Evolutionary conservation across 2,329 filamentous ascomycete species (phyloP).

Genomic region (Lachnellula suecica): DNA sequence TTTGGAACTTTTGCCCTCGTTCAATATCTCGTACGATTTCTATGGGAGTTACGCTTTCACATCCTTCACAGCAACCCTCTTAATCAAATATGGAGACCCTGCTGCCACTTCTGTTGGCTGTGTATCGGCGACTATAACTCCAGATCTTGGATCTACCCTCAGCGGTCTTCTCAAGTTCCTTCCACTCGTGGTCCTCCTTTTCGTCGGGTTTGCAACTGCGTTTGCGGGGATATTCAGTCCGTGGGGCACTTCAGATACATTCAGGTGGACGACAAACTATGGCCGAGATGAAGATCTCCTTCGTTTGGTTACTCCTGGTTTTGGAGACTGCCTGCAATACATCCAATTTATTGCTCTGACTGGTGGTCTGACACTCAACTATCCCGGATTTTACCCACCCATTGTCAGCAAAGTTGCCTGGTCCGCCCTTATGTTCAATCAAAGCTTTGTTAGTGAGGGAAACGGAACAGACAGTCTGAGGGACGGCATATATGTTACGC

Average conservation of each 20-base stretch:
- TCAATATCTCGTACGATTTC: constrained; percentile 74
- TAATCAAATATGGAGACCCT: constrained; percentile 72
- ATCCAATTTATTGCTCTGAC: constrained; percentile 90
- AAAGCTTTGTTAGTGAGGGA: constrained; percentile 76
- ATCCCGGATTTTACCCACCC: constrained; percentile 93
- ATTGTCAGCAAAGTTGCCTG: constrained; percentile 84
- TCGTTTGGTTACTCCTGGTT: constrained; percentile 89
- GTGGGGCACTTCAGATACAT: constrained; percentile 88
- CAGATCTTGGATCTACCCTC: constrained; percentile 70
- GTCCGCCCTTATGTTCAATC: constrained; percentile 90
- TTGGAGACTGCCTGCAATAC: constrained; percentile 95
- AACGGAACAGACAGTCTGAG: constrained; percentile 65
- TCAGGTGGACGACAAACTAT: constrained; percentile 97
- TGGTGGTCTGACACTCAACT: constrained; percentile 81
- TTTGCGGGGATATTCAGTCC: constrained; percentile 87
- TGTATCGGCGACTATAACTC: constrained; percentile 79
- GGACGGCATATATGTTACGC: constrained; percentile 84
- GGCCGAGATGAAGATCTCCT: constrained; percentile 90
- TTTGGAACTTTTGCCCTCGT: no score
- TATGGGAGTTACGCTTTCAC: constrained; percentile 82
- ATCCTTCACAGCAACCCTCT: constrained; percentile 72
- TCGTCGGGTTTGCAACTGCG: constrained; percentile 80
- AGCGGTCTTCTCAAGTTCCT: constrained; percentile 71
- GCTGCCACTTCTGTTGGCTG: constrained; percentile 69
- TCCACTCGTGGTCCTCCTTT: constrained; percentile 73